Base-by-base conservation (phyloP, 768 basidiomycete genomes). In the Termitomyces sp. region DNA sequence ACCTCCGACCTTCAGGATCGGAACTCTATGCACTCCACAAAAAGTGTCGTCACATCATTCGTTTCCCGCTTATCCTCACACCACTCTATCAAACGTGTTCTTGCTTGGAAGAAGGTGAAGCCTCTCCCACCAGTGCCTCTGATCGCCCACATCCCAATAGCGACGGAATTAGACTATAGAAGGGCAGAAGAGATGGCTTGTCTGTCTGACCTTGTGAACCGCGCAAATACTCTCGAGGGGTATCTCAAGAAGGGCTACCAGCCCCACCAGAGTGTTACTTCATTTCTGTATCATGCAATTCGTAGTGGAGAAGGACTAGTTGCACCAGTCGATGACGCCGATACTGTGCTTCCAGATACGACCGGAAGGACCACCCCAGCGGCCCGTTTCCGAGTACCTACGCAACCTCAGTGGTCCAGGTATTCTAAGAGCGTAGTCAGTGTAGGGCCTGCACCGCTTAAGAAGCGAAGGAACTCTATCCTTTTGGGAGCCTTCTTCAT, bases 101-200 rank as follows among this genome's bases (percentile, higher is more conserved):
- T 81, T 54, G 62, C 70, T 37, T 79, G 82, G 81, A 74, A 77
- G 60, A 79, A 71, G 60, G 64, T 68, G 31, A 86, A 87, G 67
- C 84, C 85, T 4, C 71, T 88, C 15, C 86, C 87, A 7, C 86
- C 84, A 1, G 77, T 88, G 31, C 87, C 86, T 15, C 73, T 71
- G 20, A 77, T 84, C 14, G 80, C 84, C 2, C 71, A 79, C 51
- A 78, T 80, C 20, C 71, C 82, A 8, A 65, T 83, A 38, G 70
- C 76, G 2, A 68, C 69, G 12, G 81, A 82, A 61, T 71, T 69
- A 57, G 77, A 76, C 42, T 73, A 79, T 63, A 74, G 75, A 49
- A 77, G 74, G 60, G 71, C 69, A 49, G 86, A 87, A 51, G 77
- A 81, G 43, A 67, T 72, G 50, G 71, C 80, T 7, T 78, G 83